Base-by-base conservation (phyloP, 441 rosid species). In the Erodium texanum region DNA sequence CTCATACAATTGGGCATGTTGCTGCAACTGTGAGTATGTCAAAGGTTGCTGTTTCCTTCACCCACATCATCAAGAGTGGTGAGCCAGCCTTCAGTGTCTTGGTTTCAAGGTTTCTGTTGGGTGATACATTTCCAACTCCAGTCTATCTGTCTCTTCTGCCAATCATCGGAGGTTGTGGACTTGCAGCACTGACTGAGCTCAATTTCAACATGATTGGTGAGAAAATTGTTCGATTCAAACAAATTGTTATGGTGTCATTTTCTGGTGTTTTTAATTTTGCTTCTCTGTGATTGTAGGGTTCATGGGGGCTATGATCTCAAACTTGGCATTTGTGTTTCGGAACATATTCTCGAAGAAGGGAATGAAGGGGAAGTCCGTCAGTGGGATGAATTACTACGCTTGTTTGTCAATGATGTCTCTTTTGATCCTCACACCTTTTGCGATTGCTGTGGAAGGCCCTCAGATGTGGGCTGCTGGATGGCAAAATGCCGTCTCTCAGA, bases 21-120 rank as follows among this genome's bases (percentile, higher is more conserved):
- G 98, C 98, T 23, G 98, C 98, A 27, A 90, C 98, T 0, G 92
- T 90, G 73, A 93, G 98, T 71, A 90, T 93, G 96, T 93, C 98
- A 0, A 93, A 93, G 77, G 98, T 93, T 14, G 97, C 98, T 22
- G 97, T 92, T 16, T 92, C 98, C 16, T 92, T 92, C 75, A 90
- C 98, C 10, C 96, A 89, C 74, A 89, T 89, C 70, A 89, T 92
- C 76, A 92, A 92, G 79, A 92, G 96, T 36, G 90, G 95, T 43
- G 98, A 92, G 74, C 98, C 98, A 36, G 97, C 96, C 36, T 89
- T 92, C 74, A 89, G 89, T 62, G 97, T 93, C 0, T 75, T 90
- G 67, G 92, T 93, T 27, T 87, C 94, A 1, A 87, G 88, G 69
- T 82, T 93, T 63, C 66, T 90, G 27, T 59, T 93, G 70, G 97